Evolutionary conservation across 257 asterid genomes (phyloP).

Genomic region (Solanum boliviense): DNA sequence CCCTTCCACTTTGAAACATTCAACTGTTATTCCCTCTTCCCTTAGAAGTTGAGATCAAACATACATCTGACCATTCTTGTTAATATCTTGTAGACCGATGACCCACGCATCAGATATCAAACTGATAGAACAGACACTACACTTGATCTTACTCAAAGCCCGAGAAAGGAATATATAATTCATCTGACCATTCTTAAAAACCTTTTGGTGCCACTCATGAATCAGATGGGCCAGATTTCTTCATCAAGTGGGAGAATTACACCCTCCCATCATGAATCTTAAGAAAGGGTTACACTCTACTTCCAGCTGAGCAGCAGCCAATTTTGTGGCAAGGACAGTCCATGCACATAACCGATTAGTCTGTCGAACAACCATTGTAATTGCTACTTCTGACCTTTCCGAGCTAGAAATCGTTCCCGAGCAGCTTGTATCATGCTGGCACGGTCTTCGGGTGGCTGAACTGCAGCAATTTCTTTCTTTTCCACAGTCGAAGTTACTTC

Average conservation of each 20-base stretch:
- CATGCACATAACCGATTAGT: background rate
- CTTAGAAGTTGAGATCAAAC: background rate
- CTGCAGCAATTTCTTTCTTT: conserved; percentile 12
- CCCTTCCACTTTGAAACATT: background rate
- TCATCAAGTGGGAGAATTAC: background rate
- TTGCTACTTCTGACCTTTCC: conserved; percentile 10
- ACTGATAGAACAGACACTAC: background rate
- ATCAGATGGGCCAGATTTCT: background rate
- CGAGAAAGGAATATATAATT: background rate
- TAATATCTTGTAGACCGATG: background rate
- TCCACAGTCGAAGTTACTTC: conserved; percentile 15
- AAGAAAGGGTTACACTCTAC: background rate
- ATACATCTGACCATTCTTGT: background rate
- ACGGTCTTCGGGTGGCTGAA: conserved; percentile 17
- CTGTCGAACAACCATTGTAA: background rate
- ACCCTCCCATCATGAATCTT: too few relatives aligned
- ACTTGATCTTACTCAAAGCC: background rate
- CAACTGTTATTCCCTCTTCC: background rate
- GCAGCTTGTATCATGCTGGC: conserved; percentile 31
- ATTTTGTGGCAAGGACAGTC: background rate
- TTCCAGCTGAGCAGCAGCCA: background rate
- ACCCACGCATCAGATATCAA: background rate
- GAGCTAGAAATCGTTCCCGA: conserved; percentile 33
- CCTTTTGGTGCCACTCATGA: background rate
- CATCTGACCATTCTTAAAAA: background rate